A percentile compares a stretch with the other conserved stretches of the same genome.
phyloP scores from a whole-genome alignment of 164 flowering plant genomes.

The Vitis vinifera region ASM3070453v1 NC_081818.1:3402001-3402500 shows the following conservation, averaged over 20 bases:
- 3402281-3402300: constrained; percentile 5
- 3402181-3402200: constrained; percentile 16
- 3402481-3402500: neutral
- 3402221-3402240: neutral
- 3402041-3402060: too few species aligned
- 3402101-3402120: too few species aligned
- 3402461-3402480: neutral
- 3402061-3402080: too few species aligned
- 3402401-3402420: constrained; percentile 3
- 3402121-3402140: too few species aligned
- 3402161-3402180: neutral
- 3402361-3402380: neutral
- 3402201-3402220: neutral
- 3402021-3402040: too few species aligned
- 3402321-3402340: constrained; percentile 13
- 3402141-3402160: neutral
- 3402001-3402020: too few species aligned
- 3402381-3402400: neutral
- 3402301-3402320: constrained; percentile 21
- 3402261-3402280: neutral
- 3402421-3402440: constrained; percentile 15
- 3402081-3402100: too few species aligned
- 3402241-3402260: constrained; percentile 5
- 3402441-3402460: neutral
- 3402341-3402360: neutral